Evolutionary conservation across 2,329 filamentous ascomycete genomes (phyloP).

Genomic region (Colletotrichum cereale): DNA sequence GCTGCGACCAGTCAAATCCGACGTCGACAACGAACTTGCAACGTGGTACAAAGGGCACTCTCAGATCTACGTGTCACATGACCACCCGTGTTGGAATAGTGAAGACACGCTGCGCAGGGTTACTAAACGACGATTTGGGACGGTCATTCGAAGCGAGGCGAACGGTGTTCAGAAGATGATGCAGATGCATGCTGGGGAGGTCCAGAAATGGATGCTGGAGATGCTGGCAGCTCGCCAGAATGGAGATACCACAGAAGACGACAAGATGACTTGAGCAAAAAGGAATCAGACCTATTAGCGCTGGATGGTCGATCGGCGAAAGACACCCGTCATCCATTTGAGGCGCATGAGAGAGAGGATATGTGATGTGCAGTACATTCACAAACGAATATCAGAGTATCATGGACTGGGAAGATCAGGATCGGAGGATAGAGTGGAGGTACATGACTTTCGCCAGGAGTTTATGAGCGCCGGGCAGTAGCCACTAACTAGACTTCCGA

Average conservation of each 20-base stretch:
- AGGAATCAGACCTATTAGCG: neutral
- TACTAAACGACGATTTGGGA: constrained; percentile 70
- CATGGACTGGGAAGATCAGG: neutral
- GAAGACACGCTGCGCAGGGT: constrained; percentile 71
- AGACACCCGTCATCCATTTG: neutral
- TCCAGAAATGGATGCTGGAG: constrained; percentile 63
- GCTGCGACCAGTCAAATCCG: constrained; percentile 83
- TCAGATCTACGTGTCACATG: constrained; percentile 79
- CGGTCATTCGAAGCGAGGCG: constrained; percentile 64
- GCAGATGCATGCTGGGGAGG: constrained; percentile 64
- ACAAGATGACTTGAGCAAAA: constrained; percentile 48
- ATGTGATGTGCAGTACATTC: neutral
- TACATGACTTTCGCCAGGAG: constrained; percentile 8
- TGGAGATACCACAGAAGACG: constrained; percentile 64
- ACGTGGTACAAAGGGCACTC: constrained; percentile 89
- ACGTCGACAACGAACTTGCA: constrained; percentile 78
- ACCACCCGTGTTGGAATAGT: constrained; percentile 82
- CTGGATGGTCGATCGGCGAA: neutral
- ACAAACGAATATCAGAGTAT: neutral
- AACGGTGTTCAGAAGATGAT: constrained; percentile 68
- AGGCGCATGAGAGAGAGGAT: neutral
- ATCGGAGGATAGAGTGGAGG: neutral
- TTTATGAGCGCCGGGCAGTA: constrained; percentile 16
- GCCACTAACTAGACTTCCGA: neutral
- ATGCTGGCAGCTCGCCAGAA: constrained; percentile 50